Percentiles rank a stretch among this genome's conserved stretches.
Conservation (phyloP, 306 rosid genomes). For the Alnus glutinosa region DNA sequence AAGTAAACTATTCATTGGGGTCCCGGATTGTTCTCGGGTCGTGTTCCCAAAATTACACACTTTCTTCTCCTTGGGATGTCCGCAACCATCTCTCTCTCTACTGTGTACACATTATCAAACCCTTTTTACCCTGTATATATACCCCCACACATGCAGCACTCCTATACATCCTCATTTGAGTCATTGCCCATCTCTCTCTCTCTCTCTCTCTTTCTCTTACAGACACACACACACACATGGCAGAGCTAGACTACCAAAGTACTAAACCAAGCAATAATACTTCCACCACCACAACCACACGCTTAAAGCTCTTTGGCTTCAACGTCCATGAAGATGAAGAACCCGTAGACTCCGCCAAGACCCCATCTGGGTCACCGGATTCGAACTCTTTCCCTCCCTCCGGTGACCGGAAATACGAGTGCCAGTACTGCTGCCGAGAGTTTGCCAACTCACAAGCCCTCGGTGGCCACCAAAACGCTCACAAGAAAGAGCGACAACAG, state of each 20-base stretch:
- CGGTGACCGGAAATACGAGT: conserved; percentile 86
- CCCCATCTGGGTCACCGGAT: conserved; percentile 74
- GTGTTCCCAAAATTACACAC: conserved; percentile 75
- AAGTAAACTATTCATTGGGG: conserved; percentile 52
- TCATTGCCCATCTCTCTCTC: conserved; percentile 26
- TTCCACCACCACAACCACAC: conserved; percentile 44
- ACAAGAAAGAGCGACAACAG: conserved; percentile 94
- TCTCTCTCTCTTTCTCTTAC: conserved; percentile 4
- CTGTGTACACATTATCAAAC: conserved; percentile 21
- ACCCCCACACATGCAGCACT: conserved; percentile 63
- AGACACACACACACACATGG: conserved; percentile 41
- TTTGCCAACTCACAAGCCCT: conserved; percentile 97
- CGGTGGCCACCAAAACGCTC: conserved; percentile 99
- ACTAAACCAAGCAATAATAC: conserved; percentile 36
- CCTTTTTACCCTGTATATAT: conserved; percentile 49
- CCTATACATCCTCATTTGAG: conserved; percentile 35
- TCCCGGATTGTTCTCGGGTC: conserved; percentile 50
- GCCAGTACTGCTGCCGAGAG: conserved; percentile 91
- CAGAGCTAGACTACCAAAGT: conserved; percentile 45
- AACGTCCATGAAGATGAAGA: conserved; percentile 75
- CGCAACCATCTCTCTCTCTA: conserved; percentile 39
- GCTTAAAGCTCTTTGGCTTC: conserved; percentile 84
- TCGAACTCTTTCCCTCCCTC: conserved; percentile 56
- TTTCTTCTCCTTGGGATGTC: conserved; percentile 61
- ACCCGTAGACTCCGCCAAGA: conserved; percentile 46